Evolutionary conservation across 345 rosid genomes (phyloP), one percentile per base, ranked within the genome.

Genomic region (Kandelia obovata): DNA sequence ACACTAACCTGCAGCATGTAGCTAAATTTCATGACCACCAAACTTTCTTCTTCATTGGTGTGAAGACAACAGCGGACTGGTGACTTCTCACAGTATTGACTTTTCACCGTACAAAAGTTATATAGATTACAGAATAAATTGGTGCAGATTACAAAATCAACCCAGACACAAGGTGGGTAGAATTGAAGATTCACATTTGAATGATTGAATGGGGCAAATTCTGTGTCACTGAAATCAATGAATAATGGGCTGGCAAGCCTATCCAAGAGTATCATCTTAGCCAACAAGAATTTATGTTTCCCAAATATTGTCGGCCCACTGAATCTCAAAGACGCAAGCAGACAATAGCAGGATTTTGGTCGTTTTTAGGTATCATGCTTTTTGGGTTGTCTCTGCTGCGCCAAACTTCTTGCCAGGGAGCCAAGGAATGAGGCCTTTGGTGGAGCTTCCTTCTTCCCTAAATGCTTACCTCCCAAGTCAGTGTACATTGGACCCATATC

Each of bases 331-430:
- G 59, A 7, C 47, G 4, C 30, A 57, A 58, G 71, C 37, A 46
- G 21, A 69, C 23, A 62, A 43, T 61, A 16, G 65, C 60, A 51
- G 35, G 23, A 61, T 13, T 30, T 52, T 31, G 28, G 64, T 58
- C 20, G 61, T 25, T 39, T 57, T 77, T 84, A 95, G 37, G 71
- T 77, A 77, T 92, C 96, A 31, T 73, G 87, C 73, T 92, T 95
- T 81, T 95, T 95, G 1, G 99, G 99, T 73, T 90, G 99, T 71
- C 82, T 81, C 98, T 97, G 84, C 28, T 88, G 94, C 32, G 86
- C 93, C 78, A 90, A 83, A 73, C 83, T 92, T 81, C 88, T 82
- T 2, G 86, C 81, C 73, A 95, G 68, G 31, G 96, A 88, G 65
- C 89, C 79, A 43, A 90, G 78, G 68, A 95, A 84, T 32, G 91